These are phyloP conservation scores for Dothistroma pini DNA, from an alignment of 2,329 filamentous ascomycete genomes.

Conservation along the genomic window DNA sequence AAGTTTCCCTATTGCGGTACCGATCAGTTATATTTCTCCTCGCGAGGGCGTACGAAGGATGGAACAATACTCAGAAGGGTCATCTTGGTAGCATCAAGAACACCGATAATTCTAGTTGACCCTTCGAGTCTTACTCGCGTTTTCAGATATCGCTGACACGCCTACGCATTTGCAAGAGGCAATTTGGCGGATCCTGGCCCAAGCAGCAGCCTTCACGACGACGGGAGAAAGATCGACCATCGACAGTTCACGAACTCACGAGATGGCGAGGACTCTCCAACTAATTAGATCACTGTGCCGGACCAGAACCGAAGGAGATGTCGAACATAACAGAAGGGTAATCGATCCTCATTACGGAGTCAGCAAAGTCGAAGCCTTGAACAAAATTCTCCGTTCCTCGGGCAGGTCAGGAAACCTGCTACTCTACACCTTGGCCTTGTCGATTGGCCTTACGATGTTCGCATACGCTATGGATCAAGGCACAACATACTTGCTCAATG, in stretches of 20 bases:
- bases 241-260: neutral
- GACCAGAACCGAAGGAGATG: neutral
- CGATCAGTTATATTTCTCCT: neutral
- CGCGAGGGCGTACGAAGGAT: neutral
- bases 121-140: neutral
- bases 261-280: neutral
- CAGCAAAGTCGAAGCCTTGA: conserved; percentile 30
- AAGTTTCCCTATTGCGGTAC: neutral
- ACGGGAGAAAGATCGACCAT: neutral
- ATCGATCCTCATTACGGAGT: conserved; percentile 13
- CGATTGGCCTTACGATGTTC: conserved; percentile 31
- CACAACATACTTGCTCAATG: conserved; percentile 14
- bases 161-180: neutral
- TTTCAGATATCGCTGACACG: neutral
- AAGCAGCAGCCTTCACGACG: neutral
- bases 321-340: neutral
- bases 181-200: neutral
- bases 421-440: conserved; percentile 23
- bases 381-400: conserved; percentile 28
- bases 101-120: no score
- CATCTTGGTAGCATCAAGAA: neutral
- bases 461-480: conserved; percentile 24
- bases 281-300: neutral
- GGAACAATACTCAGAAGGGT: neutral
- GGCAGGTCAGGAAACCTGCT: conserved; percentile 24